These are phyloP conservation scores for Phylloporus sp. DNA, from an alignment of 1,284 basidiomycete species.

Conservation along the genomic window DNA sequence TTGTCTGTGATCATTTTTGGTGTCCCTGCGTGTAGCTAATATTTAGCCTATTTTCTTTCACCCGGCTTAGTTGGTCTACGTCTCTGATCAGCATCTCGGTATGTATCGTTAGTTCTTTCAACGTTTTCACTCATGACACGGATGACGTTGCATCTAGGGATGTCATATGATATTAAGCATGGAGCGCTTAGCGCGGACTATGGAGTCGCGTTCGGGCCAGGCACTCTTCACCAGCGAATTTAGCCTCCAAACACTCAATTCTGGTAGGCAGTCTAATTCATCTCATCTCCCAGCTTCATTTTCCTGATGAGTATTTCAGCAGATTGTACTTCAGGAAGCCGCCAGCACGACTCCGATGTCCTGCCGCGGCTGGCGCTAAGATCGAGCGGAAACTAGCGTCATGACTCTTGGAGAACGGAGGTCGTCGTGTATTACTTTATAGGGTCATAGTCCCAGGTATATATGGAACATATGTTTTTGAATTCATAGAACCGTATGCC, in stretches of 20 bases:
- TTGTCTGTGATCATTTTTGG: slow-evolving; percentile 21
- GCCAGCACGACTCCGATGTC: neutral
- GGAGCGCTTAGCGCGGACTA: slow-evolving; percentile 22
- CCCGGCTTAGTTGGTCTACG: slow-evolving; percentile 18
- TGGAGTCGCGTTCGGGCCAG: neutral
- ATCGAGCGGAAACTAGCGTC: neutral
- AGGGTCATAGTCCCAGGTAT: neutral
- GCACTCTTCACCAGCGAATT: slow-evolving; percentile 18
- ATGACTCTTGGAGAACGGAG: too few relatives aligned
- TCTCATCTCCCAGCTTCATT: neutral
- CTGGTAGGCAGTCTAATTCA: too few relatives aligned
- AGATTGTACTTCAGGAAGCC: neutral
- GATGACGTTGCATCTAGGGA: slow-evolving; percentile 14
- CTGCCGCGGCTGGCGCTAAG: neutral
- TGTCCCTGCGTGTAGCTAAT: slow-evolving; percentile 11
- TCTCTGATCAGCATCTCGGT: slow-evolving; percentile 20
- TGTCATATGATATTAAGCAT: slow-evolving; percentile 27
- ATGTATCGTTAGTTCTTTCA: slow-evolving; percentile 6
- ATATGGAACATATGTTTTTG: neutral
- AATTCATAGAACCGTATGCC: neutral
- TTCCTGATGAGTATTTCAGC: neutral
- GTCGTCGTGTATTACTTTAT: neutral
- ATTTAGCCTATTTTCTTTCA: neutral
- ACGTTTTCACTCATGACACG: neutral
- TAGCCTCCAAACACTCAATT: neutral